Evolutionary conservation across 208 protist genomes (phyloP).

Genomic region (Acanthamoeba triangularis): DNA sequence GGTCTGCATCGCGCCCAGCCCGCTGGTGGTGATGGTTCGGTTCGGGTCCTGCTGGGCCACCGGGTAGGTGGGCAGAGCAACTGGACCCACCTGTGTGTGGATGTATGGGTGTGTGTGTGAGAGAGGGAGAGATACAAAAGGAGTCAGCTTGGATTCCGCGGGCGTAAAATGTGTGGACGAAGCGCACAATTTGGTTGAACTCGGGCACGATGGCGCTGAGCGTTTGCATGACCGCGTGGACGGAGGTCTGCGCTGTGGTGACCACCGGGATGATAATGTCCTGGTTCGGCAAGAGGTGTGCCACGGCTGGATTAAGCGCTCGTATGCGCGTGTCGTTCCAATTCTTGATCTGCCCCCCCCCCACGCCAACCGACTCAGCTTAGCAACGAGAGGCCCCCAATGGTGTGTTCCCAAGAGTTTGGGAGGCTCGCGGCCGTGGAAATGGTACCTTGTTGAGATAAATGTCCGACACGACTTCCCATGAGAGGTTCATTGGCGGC

Average conservation of each 20-base stretch:
- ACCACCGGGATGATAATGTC: background rate
- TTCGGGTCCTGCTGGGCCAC: background rate
- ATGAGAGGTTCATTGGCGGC: background rate
- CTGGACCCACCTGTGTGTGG: background rate
- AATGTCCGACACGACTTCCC: background rate
- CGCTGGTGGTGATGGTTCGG: background rate
- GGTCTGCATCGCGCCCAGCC: background rate
- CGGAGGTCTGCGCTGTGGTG: background rate
- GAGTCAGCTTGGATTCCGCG: background rate
- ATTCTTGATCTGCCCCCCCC: background rate
- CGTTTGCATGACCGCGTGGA: background rate
- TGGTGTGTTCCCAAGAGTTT: too few relatives aligned
- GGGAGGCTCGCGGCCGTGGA: background rate
- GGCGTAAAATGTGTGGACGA: background rate
- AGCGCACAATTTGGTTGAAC: background rate
- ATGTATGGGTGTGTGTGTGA: too few relatives aligned
- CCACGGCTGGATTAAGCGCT: background rate
- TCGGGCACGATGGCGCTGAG: background rate
- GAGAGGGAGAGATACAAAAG: too few relatives aligned
- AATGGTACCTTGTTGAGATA: background rate
- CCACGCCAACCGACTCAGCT: background rate
- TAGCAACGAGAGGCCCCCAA: background rate
- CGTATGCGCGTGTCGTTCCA: conserved; percentile 25
- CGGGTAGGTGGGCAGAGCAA: background rate
- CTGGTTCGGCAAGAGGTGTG: background rate